These are phyloP conservation scores for Skeletonema tropicum DNA, from an alignment of 108 stramenopile genomes.

Conservation along the genomic window DNA sequence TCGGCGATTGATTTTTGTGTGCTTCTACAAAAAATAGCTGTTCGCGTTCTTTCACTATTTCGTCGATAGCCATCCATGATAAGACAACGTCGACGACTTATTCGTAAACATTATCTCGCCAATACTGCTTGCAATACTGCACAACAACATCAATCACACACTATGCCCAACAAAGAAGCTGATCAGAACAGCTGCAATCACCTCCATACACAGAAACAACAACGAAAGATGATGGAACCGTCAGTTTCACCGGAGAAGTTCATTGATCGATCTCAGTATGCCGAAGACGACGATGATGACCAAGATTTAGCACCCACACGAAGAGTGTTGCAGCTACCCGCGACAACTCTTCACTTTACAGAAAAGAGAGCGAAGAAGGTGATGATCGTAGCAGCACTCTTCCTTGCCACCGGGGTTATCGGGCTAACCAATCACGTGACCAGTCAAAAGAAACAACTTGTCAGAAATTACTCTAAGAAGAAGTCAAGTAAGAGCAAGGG, in stretches of 20 bases:
- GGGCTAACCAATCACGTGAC: background rate
- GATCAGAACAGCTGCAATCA: background rate
- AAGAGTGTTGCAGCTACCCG: background rate
- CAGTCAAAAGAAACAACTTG: background rate
- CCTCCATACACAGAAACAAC: background rate
- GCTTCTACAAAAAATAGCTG: too few relatives aligned
- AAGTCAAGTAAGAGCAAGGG: background rate
- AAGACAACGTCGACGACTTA: too few relatives aligned
- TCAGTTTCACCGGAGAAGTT: background rate
- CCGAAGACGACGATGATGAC: background rate
- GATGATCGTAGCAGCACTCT: background rate
- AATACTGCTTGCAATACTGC: too few relatives aligned
- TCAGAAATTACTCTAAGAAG: background rate
- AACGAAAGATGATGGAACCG: background rate
- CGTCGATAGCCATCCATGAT: too few relatives aligned
- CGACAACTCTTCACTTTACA: background rate
- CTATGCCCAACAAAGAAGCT: background rate
- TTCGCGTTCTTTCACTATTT: too few relatives aligned
- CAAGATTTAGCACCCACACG: background rate
- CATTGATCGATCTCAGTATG: background rate
- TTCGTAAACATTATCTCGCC: too few relatives aligned
- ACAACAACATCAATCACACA: background rate
- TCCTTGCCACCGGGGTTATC: background rate
- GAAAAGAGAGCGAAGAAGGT: background rate
- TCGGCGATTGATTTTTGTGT: too few relatives aligned